Evolutionary conservation across 192 early-diverging fungal genomes (phyloP).

Genomic region (Linnemannia hyalina): DNA sequence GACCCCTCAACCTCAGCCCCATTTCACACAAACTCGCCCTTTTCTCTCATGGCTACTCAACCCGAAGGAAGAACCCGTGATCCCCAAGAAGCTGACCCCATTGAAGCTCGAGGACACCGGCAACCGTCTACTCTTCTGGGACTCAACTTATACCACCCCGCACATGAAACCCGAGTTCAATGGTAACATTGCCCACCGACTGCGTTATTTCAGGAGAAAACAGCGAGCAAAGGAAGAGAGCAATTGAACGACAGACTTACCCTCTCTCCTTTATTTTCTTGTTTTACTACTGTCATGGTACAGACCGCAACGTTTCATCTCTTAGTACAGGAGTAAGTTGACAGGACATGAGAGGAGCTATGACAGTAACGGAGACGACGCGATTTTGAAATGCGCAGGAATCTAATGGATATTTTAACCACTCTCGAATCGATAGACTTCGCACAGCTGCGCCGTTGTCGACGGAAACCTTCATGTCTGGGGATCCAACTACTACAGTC

Average conservation of each 20-base stretch:
- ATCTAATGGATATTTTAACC: not conserved
- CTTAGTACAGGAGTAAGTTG: slow-evolving; percentile 46
- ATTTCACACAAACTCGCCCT: slow-evolving; percentile 19
- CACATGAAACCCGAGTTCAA: slow-evolving; percentile 50
- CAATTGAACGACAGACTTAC: not conserved
- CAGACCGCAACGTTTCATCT: slow-evolving; percentile 26
- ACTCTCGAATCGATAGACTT: slow-evolving; percentile 20
- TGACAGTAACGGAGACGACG: not conserved
- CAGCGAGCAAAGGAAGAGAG: not conserved
- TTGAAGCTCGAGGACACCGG: slow-evolving; percentile 33
- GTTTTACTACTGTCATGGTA: not conserved
- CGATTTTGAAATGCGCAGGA: not conserved
- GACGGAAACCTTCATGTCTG: slow-evolving; percentile 52
- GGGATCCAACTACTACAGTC: slow-evolving; percentile 56
- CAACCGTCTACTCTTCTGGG: slow-evolving; percentile 41
- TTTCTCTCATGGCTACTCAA: slow-evolving; percentile 51
- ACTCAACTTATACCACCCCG: slow-evolving; percentile 43
- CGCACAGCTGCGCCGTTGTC: slow-evolving; percentile 45
- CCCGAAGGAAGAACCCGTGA: slow-evolving; percentile 43
- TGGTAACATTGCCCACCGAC: slow-evolving; percentile 11
- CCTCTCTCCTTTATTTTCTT: not conserved
- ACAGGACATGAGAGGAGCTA: not conserved
- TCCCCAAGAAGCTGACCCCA: slow-evolving; percentile 29
- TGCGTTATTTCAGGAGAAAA: not conserved
- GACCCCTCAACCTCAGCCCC: not conserved